Base-by-base conservation (phyloP, 768 basidiomycete species). In the Phlebiopsis gigantea region DNA sequence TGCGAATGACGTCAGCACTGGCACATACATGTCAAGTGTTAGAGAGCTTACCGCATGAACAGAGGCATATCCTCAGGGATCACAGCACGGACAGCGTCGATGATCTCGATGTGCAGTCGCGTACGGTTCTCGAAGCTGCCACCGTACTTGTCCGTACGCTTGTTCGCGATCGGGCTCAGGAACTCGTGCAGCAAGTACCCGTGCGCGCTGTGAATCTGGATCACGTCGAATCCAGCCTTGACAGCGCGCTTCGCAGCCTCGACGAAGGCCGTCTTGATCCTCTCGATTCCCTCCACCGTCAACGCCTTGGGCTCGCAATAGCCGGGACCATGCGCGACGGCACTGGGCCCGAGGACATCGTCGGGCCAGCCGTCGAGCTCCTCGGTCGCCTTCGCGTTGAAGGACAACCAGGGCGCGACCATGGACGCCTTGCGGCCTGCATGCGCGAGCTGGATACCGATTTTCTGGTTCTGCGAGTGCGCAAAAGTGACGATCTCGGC, bases 371-470 rank as follows among this genome's bases (percentile, higher is more conserved):
- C 84, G n/a, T 75, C 76, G 4, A 66, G 65, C 10, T 69, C 69
- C 43, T 69, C 69, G 0, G 67, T 61, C 5, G 79, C 79, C 12
- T 63, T 51, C 10, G 68, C 39, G 28, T 69, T 69, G n/a, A 63
- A 58, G 28, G 70, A 53, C 29, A 87, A 65, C 85, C 86, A 90
- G 0, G 87, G 85, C 0, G 82, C 78, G 17, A 79, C 67, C 0
- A 77, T 83, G 8, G 82, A 83, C 0, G 81, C 87, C 67, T 90
- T 91, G n/a, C 88, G 75, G 0, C 90, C 89, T 0, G 87, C 85
- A 60, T 92, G 89, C 0, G 79, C 84, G 17, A 91, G 77, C 67
- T 92, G 90, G 54, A 90, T 84, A 8, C 75, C 89, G 21, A 90
- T 79, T 48, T 84, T 83, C 65, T 86, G 82, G 46, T 76, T 79